Conservation (phyloP, 768 basidiomycete species). For the Jaapia argillacea region DNA sequence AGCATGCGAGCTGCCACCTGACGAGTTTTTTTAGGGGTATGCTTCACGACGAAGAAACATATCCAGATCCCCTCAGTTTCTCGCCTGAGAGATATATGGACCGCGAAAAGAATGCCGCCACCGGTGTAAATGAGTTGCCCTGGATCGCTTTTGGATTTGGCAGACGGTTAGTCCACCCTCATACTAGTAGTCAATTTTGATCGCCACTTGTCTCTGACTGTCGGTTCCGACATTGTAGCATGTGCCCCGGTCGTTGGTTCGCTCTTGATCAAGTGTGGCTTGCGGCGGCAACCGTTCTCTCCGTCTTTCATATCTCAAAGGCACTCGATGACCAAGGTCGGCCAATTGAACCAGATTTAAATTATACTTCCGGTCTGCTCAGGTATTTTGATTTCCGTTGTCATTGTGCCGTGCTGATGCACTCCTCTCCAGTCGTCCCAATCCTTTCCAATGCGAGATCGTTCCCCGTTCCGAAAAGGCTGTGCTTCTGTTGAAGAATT, state of each 20-base stretch:
- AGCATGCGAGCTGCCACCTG: not conserved
- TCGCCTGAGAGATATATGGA: slow-evolving; percentile 13
- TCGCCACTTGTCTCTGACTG: not conserved
- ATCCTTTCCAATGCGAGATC: slow-evolving; percentile 2
- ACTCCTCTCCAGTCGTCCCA: not conserved
- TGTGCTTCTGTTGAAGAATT: not conserved
- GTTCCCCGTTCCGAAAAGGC: not conserved
- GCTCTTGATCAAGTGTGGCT: slow-evolving; percentile 10
- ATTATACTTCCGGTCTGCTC: slow-evolving; percentile 3
- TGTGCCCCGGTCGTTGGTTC: slow-evolving; percentile 13
- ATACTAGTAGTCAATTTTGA: not conserved
- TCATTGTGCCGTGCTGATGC: not conserved
- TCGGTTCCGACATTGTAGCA: slow-evolving; percentile 2
- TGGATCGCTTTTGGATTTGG: slow-evolving; percentile 7
- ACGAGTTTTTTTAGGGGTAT: slow-evolving; percentile 3
- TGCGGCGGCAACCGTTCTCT: slow-evolving; percentile 7
- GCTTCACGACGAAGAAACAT: slow-evolving; percentile 9
- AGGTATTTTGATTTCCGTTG: slow-evolving; percentile 4
- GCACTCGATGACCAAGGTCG: slow-evolving; percentile 8
- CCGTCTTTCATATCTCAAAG: slow-evolving; percentile 9
- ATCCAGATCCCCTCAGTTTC: slow-evolving; percentile 10
- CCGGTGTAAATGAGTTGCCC: slow-evolving; percentile 2
- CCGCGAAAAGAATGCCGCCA: slow-evolving; percentile 3
- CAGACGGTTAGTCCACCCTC: slow-evolving; percentile 3
- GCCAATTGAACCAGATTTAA: slow-evolving; percentile 5